Evolutionary conservation across 1,284 basidiomycete species (phyloP).

Genomic region (Takashimella tepidaria): DNA sequence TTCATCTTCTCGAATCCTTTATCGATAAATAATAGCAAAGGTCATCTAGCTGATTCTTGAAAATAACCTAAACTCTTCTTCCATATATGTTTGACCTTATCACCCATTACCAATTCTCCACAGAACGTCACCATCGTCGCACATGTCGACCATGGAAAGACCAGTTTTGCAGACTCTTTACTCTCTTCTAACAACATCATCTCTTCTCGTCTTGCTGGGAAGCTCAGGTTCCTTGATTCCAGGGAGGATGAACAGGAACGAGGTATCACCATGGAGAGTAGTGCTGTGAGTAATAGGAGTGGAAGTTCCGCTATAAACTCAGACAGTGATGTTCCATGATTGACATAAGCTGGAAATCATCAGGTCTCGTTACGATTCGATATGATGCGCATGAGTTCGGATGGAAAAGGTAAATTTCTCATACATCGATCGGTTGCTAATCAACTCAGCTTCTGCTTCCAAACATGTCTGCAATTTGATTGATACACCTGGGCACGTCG

Average conservation of each 20-base stretch:
- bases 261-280: constrained; percentile 98
- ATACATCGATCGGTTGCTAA: background rate
- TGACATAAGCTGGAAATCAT: background rate
- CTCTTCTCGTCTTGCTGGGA: constrained; percentile 88
- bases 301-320: too few relatives aligned
- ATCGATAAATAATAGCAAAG: too few relatives aligned
- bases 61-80: too few relatives aligned
- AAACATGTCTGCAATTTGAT: constrained; percentile 69
- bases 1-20: too few relatives aligned
- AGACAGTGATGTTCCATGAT: background rate
- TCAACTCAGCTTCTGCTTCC: constrained; percentile 26
- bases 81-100: background rate
- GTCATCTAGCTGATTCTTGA: too few relatives aligned
- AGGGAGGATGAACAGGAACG: constrained; percentile 96
- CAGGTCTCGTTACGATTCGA: constrained; percentile 70
- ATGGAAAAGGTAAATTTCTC: constrained; percentile 25
- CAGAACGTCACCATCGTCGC: constrained; percentile 49
- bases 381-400: constrained; percentile 56
- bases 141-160: constrained; percentile 71
- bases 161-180: constrained; percentile 90
- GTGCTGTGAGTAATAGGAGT: constrained; percentile 61
- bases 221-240: constrained; percentile 91
- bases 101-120: background rate
- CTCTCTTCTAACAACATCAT: constrained; percentile 98
- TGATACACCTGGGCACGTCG: constrained; percentile 98